Evolutionary conservation across 768 basidiomycete species (phyloP), one percentile per base, ranked within the genome.

Genomic region (Crepidotus variabilis): DNA sequence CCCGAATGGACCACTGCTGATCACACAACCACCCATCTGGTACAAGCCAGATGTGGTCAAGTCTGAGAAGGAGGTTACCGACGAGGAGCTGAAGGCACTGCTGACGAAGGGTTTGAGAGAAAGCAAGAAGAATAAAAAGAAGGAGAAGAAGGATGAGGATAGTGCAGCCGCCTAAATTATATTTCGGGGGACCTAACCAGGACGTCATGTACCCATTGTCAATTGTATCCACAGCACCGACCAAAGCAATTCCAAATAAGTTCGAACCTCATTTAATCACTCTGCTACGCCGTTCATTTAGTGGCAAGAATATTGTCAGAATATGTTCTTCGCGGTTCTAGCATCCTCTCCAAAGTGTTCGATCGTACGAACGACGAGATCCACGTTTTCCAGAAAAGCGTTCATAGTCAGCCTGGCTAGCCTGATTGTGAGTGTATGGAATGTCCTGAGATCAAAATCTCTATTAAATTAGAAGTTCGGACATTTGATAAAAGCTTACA

Each of bases 61-160:
- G 80, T 86, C 90, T 1, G 89, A 90, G 60, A 94, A 94, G 72
- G 85, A 92, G 70, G 75, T 98, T 57, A 84, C 92, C 70, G 93
- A 98, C 62, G 87, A 89, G 63, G 92, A 90, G 63, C 72, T 94
- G 62, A 94, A 94, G 75, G 78, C 82, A 24, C 76, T 92, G 22
- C 72, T 98, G 57, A 76, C 86, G 47, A 85, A 87, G 71, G 88
- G 84, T 63, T 72, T 99, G 61, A 83, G 96, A 57, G 92, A 94
- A 73, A 84, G 76, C 73, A 95, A 92, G 83, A 96, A 94, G 84
- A 90, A 79, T 74, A 89, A 90, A 80, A 94, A 93, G 85, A 90
- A 88, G 69, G 78, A 84, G 53, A 83, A 83, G 81, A 82, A 60
- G 77, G 71, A 61, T 20, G 39, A 28, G 28, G 86, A 82, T 55